Percentiles rank a stretch among this genome's conserved stretches.
Evolutionary conservation across 306 rosid species (phyloP).

Genomic region (Inga oerstediana): DNA sequence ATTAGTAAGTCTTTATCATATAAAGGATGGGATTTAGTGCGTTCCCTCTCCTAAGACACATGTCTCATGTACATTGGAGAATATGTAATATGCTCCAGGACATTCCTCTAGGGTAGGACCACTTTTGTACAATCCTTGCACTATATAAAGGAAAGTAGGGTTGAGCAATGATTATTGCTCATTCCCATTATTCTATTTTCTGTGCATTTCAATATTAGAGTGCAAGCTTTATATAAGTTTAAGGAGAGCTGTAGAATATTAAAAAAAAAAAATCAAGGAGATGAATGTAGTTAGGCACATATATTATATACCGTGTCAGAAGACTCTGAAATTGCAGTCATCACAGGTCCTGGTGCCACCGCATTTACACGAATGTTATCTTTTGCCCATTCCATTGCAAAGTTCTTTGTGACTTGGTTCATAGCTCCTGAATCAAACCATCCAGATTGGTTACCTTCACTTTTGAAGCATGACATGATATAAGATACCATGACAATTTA

Average conservation of each 20-base stretch:
- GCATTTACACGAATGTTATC: constrained; percentile 47
- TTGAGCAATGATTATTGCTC: no score
- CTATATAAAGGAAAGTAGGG: no score
- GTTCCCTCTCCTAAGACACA: no score
- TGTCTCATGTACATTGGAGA: no score
- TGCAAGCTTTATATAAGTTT: not conserved
- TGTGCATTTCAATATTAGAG: no score
- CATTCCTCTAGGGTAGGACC: no score
- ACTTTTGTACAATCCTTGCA: no score
- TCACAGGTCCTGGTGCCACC: constrained; percentile 51
- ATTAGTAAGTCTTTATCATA: no score
- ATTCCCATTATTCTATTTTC: no score
- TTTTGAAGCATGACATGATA: not conserved
- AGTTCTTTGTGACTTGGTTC: constrained; percentile 58
- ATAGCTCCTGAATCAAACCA: constrained; percentile 50
- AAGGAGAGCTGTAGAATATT: not conserved
- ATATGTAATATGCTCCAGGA: no score
- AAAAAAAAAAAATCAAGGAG: not conserved
- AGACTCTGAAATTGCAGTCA: not conserved
- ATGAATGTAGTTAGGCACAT: not conserved
- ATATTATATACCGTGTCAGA: not conserved
- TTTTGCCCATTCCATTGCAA: constrained; percentile 60
- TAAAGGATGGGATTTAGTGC: no score
- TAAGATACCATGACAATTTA: not conserved
- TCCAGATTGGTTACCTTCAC: not conserved